Base-by-base conservation (phyloP, 2,329 filamentous ascomycete genomes). In the Furcasterigmium sp. region DNA sequence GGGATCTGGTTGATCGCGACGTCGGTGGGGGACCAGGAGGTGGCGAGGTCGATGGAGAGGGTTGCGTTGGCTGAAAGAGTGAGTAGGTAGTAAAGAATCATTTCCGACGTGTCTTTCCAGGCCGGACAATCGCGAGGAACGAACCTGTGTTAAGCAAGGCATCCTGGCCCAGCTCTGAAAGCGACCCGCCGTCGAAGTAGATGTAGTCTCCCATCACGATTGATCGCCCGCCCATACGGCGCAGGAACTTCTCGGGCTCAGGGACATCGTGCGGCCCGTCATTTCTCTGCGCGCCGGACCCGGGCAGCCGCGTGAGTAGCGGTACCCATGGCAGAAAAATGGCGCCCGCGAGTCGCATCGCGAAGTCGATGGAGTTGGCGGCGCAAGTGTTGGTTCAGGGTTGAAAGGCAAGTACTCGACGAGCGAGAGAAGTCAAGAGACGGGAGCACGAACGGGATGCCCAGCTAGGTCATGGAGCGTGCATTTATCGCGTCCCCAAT, bases 101-200 rank as follows among this genome's bases (percentile, higher is more conserved):
- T 7, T 26, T 11, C 23, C n/a, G n/a, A n/a, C n/a, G n/a, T n/a
- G n/a, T n/a, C n/a, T n/a, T n/a, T n/a, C n/a, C n/a, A n/a, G n/a
- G n/a, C n/a, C n/a, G n/a, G n/a, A n/a, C n/a, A n/a, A n/a, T n/a
- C n/a, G n/a, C n/a, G n/a, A n/a, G n/a, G n/a, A 11, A 26, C 23
- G 11, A 30, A 49, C 52, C 37, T 44, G 44, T 50, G 46, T 43
- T 25, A n/a, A 53, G 47, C 2, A 52, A 26, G 23, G 23, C 23
- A 7, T 7, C 23, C 23, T 11, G 26, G 40, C 48, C 44, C 10
- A 47, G 48, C 25, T 56, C 52, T 2, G 54, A 61, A 2, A 63
- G 40, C 46, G 61, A 56, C n/a, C 65, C 65, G 38, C 64, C 64
- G 42, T 68, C 62, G 37, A 67, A 56, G 40, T 65, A 68, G 30